Conservation (phyloP, 495 filamentous ascomycete species). For the Daldinia childiae region DNA sequence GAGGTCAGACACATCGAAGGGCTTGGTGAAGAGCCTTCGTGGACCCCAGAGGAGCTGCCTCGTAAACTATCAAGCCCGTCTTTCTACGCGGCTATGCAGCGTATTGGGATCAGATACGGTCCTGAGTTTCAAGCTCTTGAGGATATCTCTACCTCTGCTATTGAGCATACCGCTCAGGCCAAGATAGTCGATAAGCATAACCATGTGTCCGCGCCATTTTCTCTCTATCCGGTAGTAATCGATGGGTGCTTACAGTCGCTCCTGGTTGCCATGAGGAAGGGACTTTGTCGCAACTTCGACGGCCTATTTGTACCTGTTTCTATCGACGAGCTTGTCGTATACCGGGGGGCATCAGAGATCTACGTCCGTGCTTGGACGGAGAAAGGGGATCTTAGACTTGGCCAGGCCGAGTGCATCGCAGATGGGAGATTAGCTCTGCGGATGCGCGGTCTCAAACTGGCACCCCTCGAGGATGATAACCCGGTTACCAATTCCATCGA, state of each 20-base stretch:
- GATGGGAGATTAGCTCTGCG: conserved; percentile 33
- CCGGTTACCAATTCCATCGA: conserved; percentile 21
- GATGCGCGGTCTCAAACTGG: conserved; percentile 36
- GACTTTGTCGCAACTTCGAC: conserved; percentile 42
- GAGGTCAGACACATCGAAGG: conserved; percentile 42
- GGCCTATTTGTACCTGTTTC: conserved; percentile 47
- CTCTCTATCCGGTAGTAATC: conserved; percentile 55
- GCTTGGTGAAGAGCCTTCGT: neutral
- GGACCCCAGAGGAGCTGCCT: neutral
- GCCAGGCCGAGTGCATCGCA: conserved; percentile 36
- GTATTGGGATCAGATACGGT: neutral
- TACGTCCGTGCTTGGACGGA: conserved; percentile 32
- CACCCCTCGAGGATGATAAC: conserved; percentile 43
- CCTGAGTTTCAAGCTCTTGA: neutral
- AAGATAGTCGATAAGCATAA: conserved; percentile 29
- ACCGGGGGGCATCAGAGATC: conserved; percentile 35
- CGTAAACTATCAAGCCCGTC: neutral
- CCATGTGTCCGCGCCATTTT: conserved; percentile 37
- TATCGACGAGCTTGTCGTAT: conserved; percentile 53
- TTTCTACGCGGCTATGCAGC: neutral
- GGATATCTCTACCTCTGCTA: conserved; percentile 6
- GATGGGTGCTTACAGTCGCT: conserved; percentile 55
- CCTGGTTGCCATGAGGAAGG: conserved; percentile 47
- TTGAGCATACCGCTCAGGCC: conserved; percentile 37
- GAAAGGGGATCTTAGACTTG: conserved; percentile 24